phyloP scores from a whole-genome alignment of 2,329 filamentous ascomycete species.

The Elsinoe necatrix region DNA sequence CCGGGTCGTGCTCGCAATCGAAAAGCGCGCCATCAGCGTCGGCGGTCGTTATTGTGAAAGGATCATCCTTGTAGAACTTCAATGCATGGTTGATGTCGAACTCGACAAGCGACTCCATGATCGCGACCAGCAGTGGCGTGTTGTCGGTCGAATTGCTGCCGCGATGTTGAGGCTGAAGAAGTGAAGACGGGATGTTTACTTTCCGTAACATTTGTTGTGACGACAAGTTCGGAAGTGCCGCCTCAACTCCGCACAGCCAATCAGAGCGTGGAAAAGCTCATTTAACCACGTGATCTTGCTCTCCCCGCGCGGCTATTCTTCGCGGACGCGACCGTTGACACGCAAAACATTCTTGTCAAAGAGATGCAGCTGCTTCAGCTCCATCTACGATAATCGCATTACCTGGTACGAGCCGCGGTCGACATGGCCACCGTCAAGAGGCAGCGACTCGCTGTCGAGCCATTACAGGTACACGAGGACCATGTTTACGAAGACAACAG shows the following conservation, averaged over 20 bases:
- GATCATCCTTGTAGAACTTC: slow-evolving; percentile 94
- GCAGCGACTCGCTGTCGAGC: slow-evolving; percentile 13
- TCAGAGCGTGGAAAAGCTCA: background rate
- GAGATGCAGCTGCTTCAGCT: background rate
- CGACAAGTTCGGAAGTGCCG: background rate
- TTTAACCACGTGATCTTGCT: slow-evolving; percentile 1
- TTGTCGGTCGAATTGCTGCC: background rate
- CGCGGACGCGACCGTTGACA: slow-evolving; percentile 11
- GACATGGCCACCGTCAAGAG: slow-evolving; percentile 17
- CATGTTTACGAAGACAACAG: slow-evolving; percentile 18
- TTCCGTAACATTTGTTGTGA: background rate
- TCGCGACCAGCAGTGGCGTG: slow-evolving; percentile 9
- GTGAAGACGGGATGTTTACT: background rate
- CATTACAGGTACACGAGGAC: slow-evolving; percentile 15
- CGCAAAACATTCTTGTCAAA: background rate
- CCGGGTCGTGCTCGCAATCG: slow-evolving; percentile 88
- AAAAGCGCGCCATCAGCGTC: slow-evolving; percentile 76
- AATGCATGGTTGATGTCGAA: slow-evolving; percentile 97
- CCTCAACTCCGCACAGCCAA: slow-evolving; percentile 3
- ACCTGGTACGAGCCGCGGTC: background rate
- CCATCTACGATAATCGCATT: background rate
- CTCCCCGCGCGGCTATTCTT: background rate
- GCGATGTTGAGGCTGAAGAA: background rate
- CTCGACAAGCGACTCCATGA: slow-evolving; percentile 32
- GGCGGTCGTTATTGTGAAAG: slow-evolving; percentile 68